Percentiles rank a stretch among this genome's conserved stretches.
Evolutionary conservation across 202 grass and related monocot species (phyloP).

Genomic region (Schoenoplectus triqueter): DNA sequence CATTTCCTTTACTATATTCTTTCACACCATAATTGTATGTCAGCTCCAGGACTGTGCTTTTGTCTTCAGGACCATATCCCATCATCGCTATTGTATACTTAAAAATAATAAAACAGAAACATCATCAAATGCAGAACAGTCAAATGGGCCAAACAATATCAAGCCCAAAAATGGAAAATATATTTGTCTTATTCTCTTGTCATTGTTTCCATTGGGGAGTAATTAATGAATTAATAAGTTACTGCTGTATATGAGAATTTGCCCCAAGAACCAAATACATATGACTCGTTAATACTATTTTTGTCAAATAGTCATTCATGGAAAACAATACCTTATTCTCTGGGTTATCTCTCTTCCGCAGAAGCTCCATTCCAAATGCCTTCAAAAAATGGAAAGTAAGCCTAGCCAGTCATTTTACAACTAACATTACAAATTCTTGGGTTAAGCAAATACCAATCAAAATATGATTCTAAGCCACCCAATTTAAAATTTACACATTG

Average conservation of each 20-base stretch:
- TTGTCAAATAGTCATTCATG: neutral
- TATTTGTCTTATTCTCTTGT: neutral
- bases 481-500: neutral
- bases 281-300: neutral
- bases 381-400: conserved; percentile 38
- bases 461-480: neutral
- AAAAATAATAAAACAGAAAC: conserved; percentile 28
- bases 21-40: conserved; percentile 91
- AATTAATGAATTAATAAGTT: neutral
- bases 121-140: neutral
- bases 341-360: conserved; percentile 85
- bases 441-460: neutral
- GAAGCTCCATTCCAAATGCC: conserved; percentile 99
- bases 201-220: neutral
- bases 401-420: neutral
- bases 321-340: conserved; percentile 68
- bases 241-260: neutral
- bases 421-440: neutral
- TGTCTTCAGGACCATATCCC: conserved; percentile 98
- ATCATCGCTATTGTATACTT: conserved; percentile 95
- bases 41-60: conserved; percentile 89
- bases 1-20: conserved; percentile 91
- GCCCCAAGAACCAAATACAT: neutral
- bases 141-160: neutral
- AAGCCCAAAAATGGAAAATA: too few relatives aligned